These are phyloP conservation scores for Pythium myriotylum DNA, from an alignment of 352 stramenopile species.

Conservation along the genomic window DNA sequence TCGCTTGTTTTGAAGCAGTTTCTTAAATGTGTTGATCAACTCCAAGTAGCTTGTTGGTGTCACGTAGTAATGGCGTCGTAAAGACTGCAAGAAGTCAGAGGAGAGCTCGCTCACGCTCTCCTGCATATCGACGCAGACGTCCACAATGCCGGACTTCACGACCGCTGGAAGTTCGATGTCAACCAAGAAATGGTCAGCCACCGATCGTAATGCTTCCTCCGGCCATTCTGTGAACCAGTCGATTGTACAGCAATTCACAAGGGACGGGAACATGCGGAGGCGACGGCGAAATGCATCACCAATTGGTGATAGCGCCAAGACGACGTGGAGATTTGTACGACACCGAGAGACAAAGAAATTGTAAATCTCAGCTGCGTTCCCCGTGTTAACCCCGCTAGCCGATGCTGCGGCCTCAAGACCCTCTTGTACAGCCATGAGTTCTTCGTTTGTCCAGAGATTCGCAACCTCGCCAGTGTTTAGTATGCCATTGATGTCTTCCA, in stretches of 20 bases:
- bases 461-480: constrained; percentile 94
- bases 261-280: constrained; percentile 95
- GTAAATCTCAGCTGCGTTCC: constrained; percentile 79
- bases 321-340: constrained; percentile 93
- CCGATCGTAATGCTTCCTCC: constrained; percentile 91
- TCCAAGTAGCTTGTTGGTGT: constrained; percentile 96
- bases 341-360: constrained; percentile 92
- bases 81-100: constrained; percentile 78
- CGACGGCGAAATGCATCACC: constrained; percentile 92
- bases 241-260: constrained; percentile 97
- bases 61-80: constrained; percentile 95
- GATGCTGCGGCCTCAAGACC: constrained; percentile 65
- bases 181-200: constrained; percentile 92
- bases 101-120: constrained; percentile 89
- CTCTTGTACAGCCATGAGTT: constrained; percentile 85
- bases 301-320: constrained; percentile 93
- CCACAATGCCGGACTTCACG: constrained; percentile 88
- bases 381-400: constrained; percentile 65
- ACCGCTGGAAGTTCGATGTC: constrained; percentile 80
- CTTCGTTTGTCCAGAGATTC: constrained; percentile 91
- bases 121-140: constrained; percentile 96
- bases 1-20: constrained; percentile 89
- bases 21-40: constrained; percentile 96
- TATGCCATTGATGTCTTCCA: constrained; percentile 94
- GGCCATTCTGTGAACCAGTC: constrained; percentile 98